Percentiles rank a stretch among this genome's conserved stretches.
Conservation (phyloP, 2,329 filamentous ascomycete genomes). For the Pseudocercospora fijiensis region DNA sequence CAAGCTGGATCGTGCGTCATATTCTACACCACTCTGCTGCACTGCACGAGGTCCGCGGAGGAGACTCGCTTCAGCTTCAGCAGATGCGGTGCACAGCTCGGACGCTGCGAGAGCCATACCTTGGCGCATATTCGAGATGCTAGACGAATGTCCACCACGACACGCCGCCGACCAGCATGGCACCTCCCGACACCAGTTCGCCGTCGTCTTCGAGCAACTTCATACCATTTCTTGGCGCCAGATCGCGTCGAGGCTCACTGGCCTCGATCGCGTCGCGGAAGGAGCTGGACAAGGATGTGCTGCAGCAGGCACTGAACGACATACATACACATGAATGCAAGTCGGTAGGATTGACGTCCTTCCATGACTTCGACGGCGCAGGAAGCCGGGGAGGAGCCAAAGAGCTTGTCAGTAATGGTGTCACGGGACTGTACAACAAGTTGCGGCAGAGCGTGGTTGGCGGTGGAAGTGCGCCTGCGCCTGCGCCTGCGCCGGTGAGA, state of each 20-base stretch:
- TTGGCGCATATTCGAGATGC: not conserved
- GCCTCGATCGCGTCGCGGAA: slow-evolving; percentile 41
- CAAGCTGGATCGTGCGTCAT: slow-evolving; percentile 2
- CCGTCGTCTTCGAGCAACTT: slow-evolving; percentile 33
- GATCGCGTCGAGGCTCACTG: slow-evolving; percentile 41
- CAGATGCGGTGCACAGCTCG: not conserved
- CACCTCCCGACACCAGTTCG: slow-evolving; percentile 24
- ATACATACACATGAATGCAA: slow-evolving; percentile 89
- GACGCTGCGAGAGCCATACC: not conserved
- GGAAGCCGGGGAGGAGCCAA: slow-evolving; percentile 34
- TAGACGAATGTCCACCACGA: not conserved
- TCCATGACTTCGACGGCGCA: slow-evolving; percentile 90
- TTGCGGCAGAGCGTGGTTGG: slow-evolving; percentile 54
- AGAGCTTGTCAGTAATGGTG: slow-evolving; percentile 42
- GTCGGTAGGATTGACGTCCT: slow-evolving; percentile 81
- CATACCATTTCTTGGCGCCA: slow-evolving; percentile 33
- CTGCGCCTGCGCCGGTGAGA: slow-evolving; percentile 16
- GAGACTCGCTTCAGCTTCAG: not conserved
- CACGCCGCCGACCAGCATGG: slow-evolving; percentile 24
- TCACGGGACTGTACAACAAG: slow-evolving; percentile 85
- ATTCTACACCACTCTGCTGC: not conserved
- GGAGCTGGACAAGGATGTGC: slow-evolving; percentile 66
- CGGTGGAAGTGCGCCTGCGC: slow-evolving; percentile 19
- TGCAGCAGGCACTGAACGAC: slow-evolving; percentile 75
- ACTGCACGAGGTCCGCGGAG: not conserved